phyloP scores from a whole-genome alignment of 768 basidiomycete genomes.

The Rhizopogon rudus region DNA sequence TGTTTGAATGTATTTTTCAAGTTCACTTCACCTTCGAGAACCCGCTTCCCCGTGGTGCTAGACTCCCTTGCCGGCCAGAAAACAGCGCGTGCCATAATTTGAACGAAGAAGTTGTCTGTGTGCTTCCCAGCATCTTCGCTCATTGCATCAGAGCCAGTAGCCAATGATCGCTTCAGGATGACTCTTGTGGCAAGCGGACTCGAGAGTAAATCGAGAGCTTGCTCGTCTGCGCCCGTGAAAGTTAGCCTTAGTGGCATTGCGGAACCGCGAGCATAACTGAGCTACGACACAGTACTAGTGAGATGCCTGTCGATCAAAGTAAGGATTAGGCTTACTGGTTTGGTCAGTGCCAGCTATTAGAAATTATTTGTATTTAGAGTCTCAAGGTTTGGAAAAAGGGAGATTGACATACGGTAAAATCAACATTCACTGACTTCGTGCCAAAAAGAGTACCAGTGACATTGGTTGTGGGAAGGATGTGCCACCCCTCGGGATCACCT shows the following conservation, averaged over 20 bases:
- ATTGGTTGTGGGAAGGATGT: conserved; percentile 24
- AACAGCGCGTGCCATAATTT: conserved; percentile 36
- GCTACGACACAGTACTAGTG: conserved; percentile 23
- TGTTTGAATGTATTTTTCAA: conserved; percentile 41
- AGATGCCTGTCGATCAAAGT: not conserved
- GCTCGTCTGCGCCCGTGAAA: conserved; percentile 37
- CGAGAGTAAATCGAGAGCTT: conserved; percentile 47
- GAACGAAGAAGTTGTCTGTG: conserved; percentile 43
- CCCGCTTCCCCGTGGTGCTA: conserved; percentile 26
- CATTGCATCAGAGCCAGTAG: conserved; percentile 44
- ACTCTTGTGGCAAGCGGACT: conserved; percentile 35
- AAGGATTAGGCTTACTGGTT: conserved; percentile 31
- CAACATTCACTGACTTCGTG: conserved; percentile 23
- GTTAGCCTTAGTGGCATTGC: conserved; percentile 48
- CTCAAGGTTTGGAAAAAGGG: not conserved
- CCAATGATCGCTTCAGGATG: conserved; percentile 41
- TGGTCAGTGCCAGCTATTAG: conserved; percentile 43
- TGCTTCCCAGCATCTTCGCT: conserved; percentile 31
- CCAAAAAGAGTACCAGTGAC: conserved; percentile 33
- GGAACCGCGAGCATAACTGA: conserved; percentile 46
- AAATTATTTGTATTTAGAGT: not conserved
- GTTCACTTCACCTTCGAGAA: conserved; percentile 47
- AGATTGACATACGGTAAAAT: conserved; percentile 26
- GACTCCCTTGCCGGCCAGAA: conserved; percentile 38
- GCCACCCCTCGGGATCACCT: conserved; percentile 38